Percentiles rank a stretch among this genome's conserved stretches.
Conservation (phyloP, 2,329 filamentous ascomycete species). For the Nakataea oryzae region DNA sequence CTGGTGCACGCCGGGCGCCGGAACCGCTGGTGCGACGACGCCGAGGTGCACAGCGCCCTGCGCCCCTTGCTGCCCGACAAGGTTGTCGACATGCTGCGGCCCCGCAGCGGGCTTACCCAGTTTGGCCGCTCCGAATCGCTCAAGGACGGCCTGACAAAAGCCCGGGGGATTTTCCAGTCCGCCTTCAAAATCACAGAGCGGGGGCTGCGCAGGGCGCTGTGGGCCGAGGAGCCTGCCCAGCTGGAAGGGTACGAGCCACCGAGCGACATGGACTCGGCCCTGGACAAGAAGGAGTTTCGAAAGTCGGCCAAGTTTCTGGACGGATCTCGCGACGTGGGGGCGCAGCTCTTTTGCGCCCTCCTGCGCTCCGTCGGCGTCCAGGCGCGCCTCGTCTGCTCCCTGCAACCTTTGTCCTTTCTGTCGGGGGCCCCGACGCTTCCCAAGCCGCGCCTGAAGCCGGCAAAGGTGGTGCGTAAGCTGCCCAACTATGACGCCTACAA, state of each 20-base stretch:
- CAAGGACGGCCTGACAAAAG: slow-evolving; percentile 65
- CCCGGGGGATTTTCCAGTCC: slow-evolving; percentile 54
- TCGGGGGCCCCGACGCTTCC: slow-evolving; percentile 38
- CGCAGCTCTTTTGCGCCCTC: slow-evolving; percentile 82
- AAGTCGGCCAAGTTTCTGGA: slow-evolving; percentile 56
- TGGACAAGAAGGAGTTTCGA: slow-evolving; percentile 65
- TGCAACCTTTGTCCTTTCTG: slow-evolving; percentile 70
- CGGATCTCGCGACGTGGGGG: slow-evolving; percentile 82
- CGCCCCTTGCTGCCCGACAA: slow-evolving; percentile 56
- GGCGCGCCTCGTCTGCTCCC: slow-evolving; percentile 75
- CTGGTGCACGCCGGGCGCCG: slow-evolving; percentile 66
- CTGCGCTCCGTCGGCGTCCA: slow-evolving; percentile 75
- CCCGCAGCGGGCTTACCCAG: slow-evolving; percentile 56
- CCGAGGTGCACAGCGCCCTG: slow-evolving; percentile 54
- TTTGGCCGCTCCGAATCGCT: slow-evolving; percentile 69
- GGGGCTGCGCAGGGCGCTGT: slow-evolving; percentile 60
- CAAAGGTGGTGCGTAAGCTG: slow-evolving; percentile 4
- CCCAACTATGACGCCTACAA: background rate
- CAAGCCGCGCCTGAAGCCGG: slow-evolving; percentile 16
- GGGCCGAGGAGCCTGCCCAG: slow-evolving; percentile 59
- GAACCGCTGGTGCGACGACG: slow-evolving; percentile 84
- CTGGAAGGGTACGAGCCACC: slow-evolving; percentile 49
- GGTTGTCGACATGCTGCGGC: slow-evolving; percentile 57
- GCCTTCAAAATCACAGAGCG: slow-evolving; percentile 62
- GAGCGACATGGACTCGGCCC: slow-evolving; percentile 53